Evolutionary conservation across 73 alveolate species (phyloP).

Genomic region (Blepharisma japonicum): DNA sequence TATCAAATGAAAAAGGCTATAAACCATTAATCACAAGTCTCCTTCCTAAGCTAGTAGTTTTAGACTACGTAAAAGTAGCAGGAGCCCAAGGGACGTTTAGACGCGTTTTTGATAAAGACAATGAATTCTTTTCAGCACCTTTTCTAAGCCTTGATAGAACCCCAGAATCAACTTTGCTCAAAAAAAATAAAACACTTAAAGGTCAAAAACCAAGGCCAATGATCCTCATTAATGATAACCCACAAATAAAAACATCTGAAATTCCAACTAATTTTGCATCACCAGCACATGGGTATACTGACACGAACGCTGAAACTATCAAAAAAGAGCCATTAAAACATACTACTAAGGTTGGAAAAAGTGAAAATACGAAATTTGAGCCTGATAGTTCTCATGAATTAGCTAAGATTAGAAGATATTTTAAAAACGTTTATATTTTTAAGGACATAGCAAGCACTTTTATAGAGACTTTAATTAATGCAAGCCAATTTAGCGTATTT

Average conservation of each 20-base stretch:
- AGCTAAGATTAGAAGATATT: background rate
- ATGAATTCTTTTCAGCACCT: constrained; percentile 19
- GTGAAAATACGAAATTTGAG: background rate
- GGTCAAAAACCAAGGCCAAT: background rate
- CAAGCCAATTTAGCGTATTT: background rate
- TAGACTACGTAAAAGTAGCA: background rate
- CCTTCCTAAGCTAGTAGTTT: constrained; percentile 11
- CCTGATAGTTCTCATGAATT: background rate
- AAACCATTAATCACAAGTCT: background rate
- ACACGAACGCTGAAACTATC: background rate
- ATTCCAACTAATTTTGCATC: background rate
- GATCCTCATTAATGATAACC: background rate
- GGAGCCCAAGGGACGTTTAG: background rate
- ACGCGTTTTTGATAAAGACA: background rate
- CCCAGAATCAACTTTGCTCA: too few species aligned
- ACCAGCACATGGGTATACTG: background rate
- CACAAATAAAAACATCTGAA: background rate
- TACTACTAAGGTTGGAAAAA: background rate
- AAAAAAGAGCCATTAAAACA: background rate
- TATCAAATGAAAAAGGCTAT: background rate
- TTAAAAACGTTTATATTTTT: background rate
- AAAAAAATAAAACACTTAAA: background rate
- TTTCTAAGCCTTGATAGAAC: background rate
- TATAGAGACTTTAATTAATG: background rate
- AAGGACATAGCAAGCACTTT: background rate